Evolutionary conservation across 345 rosid species (phyloP).

Genomic region (Lenwebbia sp.): DNA sequence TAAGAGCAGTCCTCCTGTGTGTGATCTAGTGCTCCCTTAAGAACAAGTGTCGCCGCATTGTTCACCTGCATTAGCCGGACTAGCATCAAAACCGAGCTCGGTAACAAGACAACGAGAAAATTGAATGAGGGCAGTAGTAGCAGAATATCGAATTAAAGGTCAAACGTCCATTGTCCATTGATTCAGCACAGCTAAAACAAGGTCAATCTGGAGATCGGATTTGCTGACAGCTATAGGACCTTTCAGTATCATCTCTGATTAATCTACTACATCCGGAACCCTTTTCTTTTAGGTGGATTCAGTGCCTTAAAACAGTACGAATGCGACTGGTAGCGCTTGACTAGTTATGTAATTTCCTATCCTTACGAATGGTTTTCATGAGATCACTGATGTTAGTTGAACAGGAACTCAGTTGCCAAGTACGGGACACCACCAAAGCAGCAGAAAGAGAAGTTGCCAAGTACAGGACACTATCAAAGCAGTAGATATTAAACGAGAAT

Average conservation of each 20-base stretch:
- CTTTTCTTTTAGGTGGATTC: background rate
- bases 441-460: background rate
- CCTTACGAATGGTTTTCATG: background rate
- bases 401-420: background rate
- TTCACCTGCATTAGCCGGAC: slow-evolving; percentile 18
- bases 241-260: background rate
- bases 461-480: background rate
- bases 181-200: background rate
- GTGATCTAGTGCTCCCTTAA: slow-evolving; percentile 20
- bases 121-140: background rate
- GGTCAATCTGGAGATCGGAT: background rate
- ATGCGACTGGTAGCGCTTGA: background rate
- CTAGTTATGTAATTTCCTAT: background rate
- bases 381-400: background rate
- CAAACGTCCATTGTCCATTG: background rate
- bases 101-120: background rate
- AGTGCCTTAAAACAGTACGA: background rate
- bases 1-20: slow-evolving; percentile 17
- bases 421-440: background rate
- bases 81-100: background rate
- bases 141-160: background rate
- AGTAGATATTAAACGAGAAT: background rate
- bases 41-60: slow-evolving; percentile 26
- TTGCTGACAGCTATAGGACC: background rate
- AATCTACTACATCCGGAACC: background rate